Conservation (phyloP, 2,329 filamentous ascomycete species). For the Sporothrix pallida region DNA sequence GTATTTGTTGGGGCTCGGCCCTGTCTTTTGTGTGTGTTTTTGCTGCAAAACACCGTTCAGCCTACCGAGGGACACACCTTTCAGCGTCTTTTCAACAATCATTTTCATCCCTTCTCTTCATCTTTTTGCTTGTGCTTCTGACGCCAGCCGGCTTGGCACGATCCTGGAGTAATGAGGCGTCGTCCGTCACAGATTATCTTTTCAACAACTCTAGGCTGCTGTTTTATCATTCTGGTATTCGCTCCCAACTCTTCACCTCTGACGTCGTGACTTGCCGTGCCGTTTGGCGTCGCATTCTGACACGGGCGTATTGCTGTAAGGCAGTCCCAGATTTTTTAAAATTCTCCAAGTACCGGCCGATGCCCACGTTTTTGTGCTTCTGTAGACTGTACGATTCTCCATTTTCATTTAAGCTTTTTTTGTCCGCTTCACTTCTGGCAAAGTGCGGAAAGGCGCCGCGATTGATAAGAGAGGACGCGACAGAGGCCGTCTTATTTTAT, state of each 20-base stretch:
- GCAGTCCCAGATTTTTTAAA: too few species aligned
- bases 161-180: not conserved
- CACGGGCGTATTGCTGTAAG: too few species aligned
- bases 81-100: not conserved
- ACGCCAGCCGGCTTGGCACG: not conserved
- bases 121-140: not conserved
- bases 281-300: too few species aligned
- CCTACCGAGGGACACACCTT: slow-evolving; percentile 9
- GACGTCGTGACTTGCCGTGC: not conserved
- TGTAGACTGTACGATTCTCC: too few species aligned
- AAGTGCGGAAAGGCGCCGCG: too few species aligned
- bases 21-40: not conserved
- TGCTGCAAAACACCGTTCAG: not conserved
- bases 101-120: not conserved
- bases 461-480: too few species aligned
- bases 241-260: not conserved
- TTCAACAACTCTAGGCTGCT: not conserved
- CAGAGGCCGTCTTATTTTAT: too few species aligned
- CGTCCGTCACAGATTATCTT: not conserved
- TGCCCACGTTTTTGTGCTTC: not conserved
- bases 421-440: too few species aligned
- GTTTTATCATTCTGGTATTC: not conserved
- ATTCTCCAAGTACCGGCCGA: slow-evolving; percentile 11
- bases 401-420: too few species aligned
- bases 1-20: slow-evolving; percentile 3